phyloP scores from a whole-genome alignment of 352 stramenopile species.

The Pythium diclinum region DNA sequence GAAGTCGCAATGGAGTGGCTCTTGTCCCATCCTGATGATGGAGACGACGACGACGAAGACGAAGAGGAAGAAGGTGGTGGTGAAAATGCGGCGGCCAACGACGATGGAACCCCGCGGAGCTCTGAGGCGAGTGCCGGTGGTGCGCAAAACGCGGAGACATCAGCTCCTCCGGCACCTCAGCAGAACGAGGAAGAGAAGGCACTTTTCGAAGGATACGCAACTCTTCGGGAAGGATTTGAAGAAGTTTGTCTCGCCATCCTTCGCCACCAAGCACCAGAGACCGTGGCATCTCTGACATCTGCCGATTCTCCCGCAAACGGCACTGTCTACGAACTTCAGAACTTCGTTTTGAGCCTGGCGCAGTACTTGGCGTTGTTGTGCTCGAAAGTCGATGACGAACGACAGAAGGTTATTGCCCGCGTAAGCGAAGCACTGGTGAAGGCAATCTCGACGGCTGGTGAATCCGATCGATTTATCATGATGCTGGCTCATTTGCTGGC shows the following conservation, averaged over 20 bases:
- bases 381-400: constrained; percentile 53
- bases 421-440: constrained; percentile 49
- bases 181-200: constrained; percentile 43
- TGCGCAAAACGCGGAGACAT: not conserved
- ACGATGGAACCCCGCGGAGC: not conserved
- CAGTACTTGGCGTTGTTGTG: constrained; percentile 67
- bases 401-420: constrained; percentile 45
- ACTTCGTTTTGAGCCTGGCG: constrained; percentile 56
- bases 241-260: constrained; percentile 64
- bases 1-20: constrained; percentile 97
- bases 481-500: constrained; percentile 68
- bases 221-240: constrained; percentile 61
- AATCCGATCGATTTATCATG: constrained; percentile 36
- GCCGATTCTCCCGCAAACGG: not conserved
- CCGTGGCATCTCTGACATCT: not conserved
- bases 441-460: constrained; percentile 31
- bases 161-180: constrained; percentile 12
- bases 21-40: constrained; percentile 83
- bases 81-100: not conserved
- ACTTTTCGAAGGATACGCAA: constrained; percentile 49
- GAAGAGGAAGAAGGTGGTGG: constrained; percentile 22
- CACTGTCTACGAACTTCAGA: constrained; percentile 36
- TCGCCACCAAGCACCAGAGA: constrained; percentile 30
- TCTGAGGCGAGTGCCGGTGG: not conserved
- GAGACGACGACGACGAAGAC: constrained; percentile 27